Evolutionary conservation across 768 basidiomycete species (phyloP), one percentile per base, ranked within the genome.

Genomic region (Pisolithus marmoratus): DNA sequence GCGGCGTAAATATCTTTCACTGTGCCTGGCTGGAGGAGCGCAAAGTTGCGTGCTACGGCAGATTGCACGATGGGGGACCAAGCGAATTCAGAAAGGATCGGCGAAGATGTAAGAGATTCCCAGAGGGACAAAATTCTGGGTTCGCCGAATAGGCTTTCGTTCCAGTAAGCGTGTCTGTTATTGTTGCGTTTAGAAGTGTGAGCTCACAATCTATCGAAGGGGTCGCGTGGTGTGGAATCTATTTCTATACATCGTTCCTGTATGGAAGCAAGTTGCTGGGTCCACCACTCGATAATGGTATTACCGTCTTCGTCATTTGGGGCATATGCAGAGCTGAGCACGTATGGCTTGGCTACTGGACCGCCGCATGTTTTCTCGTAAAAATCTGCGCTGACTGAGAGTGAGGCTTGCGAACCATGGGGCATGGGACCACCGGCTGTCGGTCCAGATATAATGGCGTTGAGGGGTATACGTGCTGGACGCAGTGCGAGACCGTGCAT

Each of bases 391-490:
- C 70, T 78, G 23, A 84, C 65, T 1, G 82, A 73, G 14, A 69
- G 63, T 2, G 71, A 52, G 24, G 55, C 27, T 51, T 49, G 20
- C 38, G 58, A 55, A 9, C 64, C 53, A 4, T 61, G 34, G 6
- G 67, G 49, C 54, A 69, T 67, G 24, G 71, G 66, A 0, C 74
- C 79, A 1, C 82, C 82, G 4, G 80, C 78, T 1, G 77, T 70
- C 5, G 81, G 80, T 1, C 83, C 82, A 0, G 75, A 70, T 19
- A 84, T 69, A 54, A 83, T 80, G 1, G 83, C 80, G 43, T 82
- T 81, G 38, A 84, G 59, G 0, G 84, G 84, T 43, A 83, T 71
- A 4, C 71, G 69, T 1, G 75, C 69, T 4, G 79, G 75, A 20
- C 81, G 73, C 49, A 83, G 68, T 0, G 76, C 69, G 50, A 79